Base-by-base conservation (phyloP, 176 grass and related monocot species). In the Carex littledalei region DNA sequence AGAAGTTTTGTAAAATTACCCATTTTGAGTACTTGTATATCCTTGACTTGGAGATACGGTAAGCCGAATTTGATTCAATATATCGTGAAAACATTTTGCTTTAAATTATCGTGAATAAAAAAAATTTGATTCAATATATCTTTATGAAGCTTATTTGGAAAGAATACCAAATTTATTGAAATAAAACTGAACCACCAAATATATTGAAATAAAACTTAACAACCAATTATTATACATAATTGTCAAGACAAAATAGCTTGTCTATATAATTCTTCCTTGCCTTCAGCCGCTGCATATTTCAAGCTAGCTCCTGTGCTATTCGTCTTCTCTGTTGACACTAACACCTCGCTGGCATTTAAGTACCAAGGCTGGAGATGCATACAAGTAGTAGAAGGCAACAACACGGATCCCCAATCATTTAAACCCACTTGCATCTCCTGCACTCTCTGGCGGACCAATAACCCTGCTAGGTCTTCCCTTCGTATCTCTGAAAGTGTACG, bases 401-500 rank as follows among this genome's bases (percentile, higher is more conserved):
- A 75, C 15, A 93, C 57, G 0, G 95, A 98, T 63, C 91, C 91
- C 95, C 93, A 94, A 82, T 95, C 95, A 85, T 82, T 92, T 49
- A 80, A 76, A 63, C 95, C 95, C 78, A 81, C 53, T 64, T 84
- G 62, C 5, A 81, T 74, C 83, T 94, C 93, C 58, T 68, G 39
- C 80, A 95, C 84, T 89, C 95, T 93, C 86, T 86, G 80, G 14
- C 95, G 89, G 14, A 92, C 85, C 63, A 98, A 86, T 84, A 98
- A 89, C 49, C 91, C 74, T n/a, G 93, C 52, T 8, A 67, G 39
- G 62, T 98, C 95, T 89, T 90, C 93, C 85, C 88, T 93, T 88
- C 77, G 84, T 9, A 95, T 92, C 86, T 93, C 93, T 11, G 91
- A 91, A 77, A 98, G 88, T 50, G 93, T 93, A 66, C 85, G 85